Evolutionary conservation across 2,329 filamentous ascomycete species (phyloP).

Genomic region (Exophiala sp.): DNA sequence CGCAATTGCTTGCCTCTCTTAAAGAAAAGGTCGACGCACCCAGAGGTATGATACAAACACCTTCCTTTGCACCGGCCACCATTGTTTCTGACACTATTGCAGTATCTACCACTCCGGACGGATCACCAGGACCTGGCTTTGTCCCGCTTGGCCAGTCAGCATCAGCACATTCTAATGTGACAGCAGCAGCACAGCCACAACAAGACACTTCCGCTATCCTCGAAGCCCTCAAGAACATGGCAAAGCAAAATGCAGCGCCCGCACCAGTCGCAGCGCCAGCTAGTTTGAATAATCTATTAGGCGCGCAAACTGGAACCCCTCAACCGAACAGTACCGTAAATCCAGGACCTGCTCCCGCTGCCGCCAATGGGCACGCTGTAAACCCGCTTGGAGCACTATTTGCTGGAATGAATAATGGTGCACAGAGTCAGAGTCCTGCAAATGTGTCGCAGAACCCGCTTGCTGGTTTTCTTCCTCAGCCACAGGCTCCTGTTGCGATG

Average conservation of each 20-base stretch:
- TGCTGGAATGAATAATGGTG: constrained; percentile 41
- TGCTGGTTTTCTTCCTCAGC: constrained; percentile 42
- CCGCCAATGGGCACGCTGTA: constrained; percentile 55
- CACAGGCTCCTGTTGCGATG: constrained; percentile 32
- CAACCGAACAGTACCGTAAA: constrained; percentile 41
- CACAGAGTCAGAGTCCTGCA: constrained; percentile 37
- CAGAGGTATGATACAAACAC: constrained; percentile 35
- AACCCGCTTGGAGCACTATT: constrained; percentile 54
- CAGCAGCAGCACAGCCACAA: constrained; percentile 34
- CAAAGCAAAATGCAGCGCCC: constrained; percentile 63
- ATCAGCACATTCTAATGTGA: constrained; percentile 27
- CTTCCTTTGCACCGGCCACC: neutral
- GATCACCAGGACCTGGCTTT: constrained; percentile 47
- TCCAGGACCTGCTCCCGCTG: constrained; percentile 39
- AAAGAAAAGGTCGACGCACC: constrained; percentile 71
- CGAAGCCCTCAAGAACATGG: constrained; percentile 75
- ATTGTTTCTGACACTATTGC: constrained; percentile 6
- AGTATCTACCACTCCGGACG: constrained; percentile 60
- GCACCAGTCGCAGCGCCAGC: constrained; percentile 38
- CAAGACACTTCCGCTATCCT: constrained; percentile 65
- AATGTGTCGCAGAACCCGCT: constrained; percentile 36
- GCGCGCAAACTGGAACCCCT: constrained; percentile 43
- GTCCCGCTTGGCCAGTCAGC: constrained; percentile 35
- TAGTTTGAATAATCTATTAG: constrained; percentile 50
- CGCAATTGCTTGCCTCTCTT: constrained; percentile 73